Evolutionary conservation across 1,284 basidiomycete species (phyloP).

Genomic region (Trametes versicolor): DNA sequence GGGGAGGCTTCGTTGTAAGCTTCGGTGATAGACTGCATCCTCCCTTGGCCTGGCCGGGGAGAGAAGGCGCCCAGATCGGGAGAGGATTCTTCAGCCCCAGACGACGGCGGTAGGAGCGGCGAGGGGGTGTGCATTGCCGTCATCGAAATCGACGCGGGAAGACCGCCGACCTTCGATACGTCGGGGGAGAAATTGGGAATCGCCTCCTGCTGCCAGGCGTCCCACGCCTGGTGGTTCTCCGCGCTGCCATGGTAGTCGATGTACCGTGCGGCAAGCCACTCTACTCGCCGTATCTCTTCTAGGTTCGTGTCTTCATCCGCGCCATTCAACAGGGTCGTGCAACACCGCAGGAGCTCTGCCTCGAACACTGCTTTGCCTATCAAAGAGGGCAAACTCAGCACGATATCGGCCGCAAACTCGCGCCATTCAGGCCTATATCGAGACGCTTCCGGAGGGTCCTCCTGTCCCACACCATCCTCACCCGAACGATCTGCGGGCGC

Average conservation of each 20-base stretch:
- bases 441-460: constrained; percentile 5
- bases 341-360: constrained; percentile 72
- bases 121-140: constrained; percentile 56
- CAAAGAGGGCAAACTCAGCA: constrained; percentile 67
- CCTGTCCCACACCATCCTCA: constrained; percentile 7
- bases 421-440: constrained; percentile 55
- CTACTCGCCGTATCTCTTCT: constrained; percentile 55
- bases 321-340: constrained; percentile 68
- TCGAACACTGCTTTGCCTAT: constrained; percentile 69
- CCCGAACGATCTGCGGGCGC: constrained; percentile 4
- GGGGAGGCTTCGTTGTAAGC: constrained; percentile 48
- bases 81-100: constrained; percentile 45
- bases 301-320: constrained; percentile 55
- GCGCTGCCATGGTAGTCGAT: constrained; percentile 63
- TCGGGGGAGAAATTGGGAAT: constrained; percentile 53
- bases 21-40: constrained; percentile 57
- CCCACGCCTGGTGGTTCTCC: constrained; percentile 64
- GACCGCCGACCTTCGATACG: constrained; percentile 33
- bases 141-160: constrained; percentile 57
- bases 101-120: constrained; percentile 57
- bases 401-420: constrained; percentile 65
- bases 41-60: constrained; percentile 61
- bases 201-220: constrained; percentile 60
- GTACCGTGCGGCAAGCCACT: constrained; percentile 75
- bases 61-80: constrained; percentile 68